Base-by-base conservation (phyloP, 768 basidiomycete species). In the Lentinula lateritia region DNA sequence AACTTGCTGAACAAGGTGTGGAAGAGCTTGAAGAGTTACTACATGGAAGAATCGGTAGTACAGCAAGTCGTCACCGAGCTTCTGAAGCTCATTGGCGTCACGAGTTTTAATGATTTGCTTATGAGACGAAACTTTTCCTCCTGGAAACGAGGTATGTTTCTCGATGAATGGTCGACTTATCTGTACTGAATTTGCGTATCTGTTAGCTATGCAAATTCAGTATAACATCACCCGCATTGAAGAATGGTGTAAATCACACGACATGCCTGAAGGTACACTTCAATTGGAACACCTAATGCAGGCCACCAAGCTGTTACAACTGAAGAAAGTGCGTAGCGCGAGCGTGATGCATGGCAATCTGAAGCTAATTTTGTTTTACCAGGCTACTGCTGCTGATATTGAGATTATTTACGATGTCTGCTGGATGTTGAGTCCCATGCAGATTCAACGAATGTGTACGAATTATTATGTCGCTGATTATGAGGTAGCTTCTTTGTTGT, bases 181-280 rank as follows among this genome's bases (percentile, higher is more conserved):
- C 50, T 32, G 50, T 45, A 32, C 42, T 36, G 61, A 32, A 18
- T 35, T 23, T 7, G 15, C 13, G 13, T 56, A 13, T 50, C 41
- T 61, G 60, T 42, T 64, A 98, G 97, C 97, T 4, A 98, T 99
- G 97, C 97, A 99, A 83, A 98, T 99, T 61, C 97, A 99, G 72
- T 99, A 99, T 74, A 98, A 98, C 71, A 97, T 98, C 71, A 98
- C 95, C 35, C 87, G 92, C 32, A 91, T 95, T 69, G 93, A 95
- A 69, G 95, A 98, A 75, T 98, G 97, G 97, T 99, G 97, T 80
- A 98, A 99, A 77, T 95, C 97, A 28, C 97, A 98, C 70, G 94
- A 97, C 71, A 98, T 99, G 94, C 97, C 96, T 1, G 97, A 99
- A 72, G 97, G 97, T 8, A 93, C 93, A 16, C 81, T 99, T 34